Base-by-base conservation (phyloP, 1,284 basidiomycete species). In the Exobasidium cylindrosporum region DNA sequence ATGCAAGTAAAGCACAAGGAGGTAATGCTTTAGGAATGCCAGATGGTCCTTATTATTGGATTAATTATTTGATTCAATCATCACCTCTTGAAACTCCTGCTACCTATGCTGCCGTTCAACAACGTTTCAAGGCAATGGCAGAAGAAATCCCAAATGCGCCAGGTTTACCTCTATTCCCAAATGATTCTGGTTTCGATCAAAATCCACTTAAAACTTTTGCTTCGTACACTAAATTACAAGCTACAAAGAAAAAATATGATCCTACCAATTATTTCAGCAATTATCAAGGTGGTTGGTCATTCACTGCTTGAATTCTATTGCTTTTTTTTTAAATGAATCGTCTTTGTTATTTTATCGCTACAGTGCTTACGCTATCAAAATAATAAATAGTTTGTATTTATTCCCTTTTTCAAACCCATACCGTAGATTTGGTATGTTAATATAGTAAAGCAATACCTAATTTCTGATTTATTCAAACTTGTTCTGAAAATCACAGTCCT, bases 111-210 rank as follows among this genome's bases (percentile, higher is more conserved):
- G 26, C 5, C 13, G 47, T 24, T 24, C 47, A 50, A 50, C 35
- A 13, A 23, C 29, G 17, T 14, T 62, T 57, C 21, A 49, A 61
- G n/a, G 17, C 3, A 26, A 59, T 67, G 26, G 47, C 63, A 23
- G 4, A 28, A 21, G 11, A 55, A 1, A 61, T 64, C 17, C 63
- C 64, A 2, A 31, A 26, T 23, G 52, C 32, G 28, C 4, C 28
- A n/a, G 60, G 54, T 3, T 32, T 72, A n/a, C 70, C 70, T 2
- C 47, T 72, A 24, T 72, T 73, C 40, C 40, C 70, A 45, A 73
- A 73, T 50, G 71, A 73, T 45, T 65, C 69, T 1, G 65, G 64
- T 35, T 54, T 26, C 0, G 23, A 43, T 4, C 71, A 73, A 50
- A 50, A 55, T 21, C 57, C 63, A 4, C 62, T 73, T 26, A 29